Conservation (phyloP, 495 filamentous ascomycete genomes). For the Penicillium lividum region DNA sequence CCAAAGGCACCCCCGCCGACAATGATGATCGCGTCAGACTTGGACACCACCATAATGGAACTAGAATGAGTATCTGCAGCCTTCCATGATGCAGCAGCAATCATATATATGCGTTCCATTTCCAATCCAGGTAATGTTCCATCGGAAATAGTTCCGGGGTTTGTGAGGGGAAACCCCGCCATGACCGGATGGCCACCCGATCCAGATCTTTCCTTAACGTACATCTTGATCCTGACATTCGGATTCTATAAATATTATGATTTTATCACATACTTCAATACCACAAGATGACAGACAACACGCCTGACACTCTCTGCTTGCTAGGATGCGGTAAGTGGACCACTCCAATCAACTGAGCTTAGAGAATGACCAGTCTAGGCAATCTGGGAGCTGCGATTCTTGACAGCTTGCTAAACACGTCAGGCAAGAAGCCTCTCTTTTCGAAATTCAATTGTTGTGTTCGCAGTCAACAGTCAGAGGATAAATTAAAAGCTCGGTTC, state of each 20-base stretch:
- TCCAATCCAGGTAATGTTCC: background rate
- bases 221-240: no score
- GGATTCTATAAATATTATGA: background rate
- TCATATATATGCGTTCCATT: slow-evolving; percentile 4
- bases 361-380: slow-evolving; percentile 23
- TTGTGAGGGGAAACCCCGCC: slow-evolving; percentile 9
- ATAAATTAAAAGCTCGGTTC: slow-evolving; percentile 20
- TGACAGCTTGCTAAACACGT: slow-evolving; percentile 26
- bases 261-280: background rate
- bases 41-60: slow-evolving; percentile 23
- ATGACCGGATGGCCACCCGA: slow-evolving; percentile 21
- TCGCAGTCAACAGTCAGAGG: slow-evolving; percentile 26
- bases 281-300: slow-evolving; percentile 19
- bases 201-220: background rate
- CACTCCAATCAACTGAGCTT: background rate
- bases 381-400: slow-evolving; percentile 43
- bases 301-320: slow-evolving; percentile 32
- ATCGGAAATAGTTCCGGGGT: slow-evolving; percentile 1
- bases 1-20: slow-evolving; percentile 53
- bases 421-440: slow-evolving; percentile 22
- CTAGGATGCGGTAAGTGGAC: slow-evolving; percentile 38
- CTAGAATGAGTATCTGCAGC: background rate
- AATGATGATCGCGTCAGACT: slow-evolving; percentile 26
- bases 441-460: slow-evolving; percentile 36
- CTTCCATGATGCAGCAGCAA: background rate